A percentile compares a stretch with the other conserved stretches of the same genome.
Conservation (phyloP, 495 filamentous ascomycete genomes). For the Lasiosphaeriaceae sp. region DNA sequence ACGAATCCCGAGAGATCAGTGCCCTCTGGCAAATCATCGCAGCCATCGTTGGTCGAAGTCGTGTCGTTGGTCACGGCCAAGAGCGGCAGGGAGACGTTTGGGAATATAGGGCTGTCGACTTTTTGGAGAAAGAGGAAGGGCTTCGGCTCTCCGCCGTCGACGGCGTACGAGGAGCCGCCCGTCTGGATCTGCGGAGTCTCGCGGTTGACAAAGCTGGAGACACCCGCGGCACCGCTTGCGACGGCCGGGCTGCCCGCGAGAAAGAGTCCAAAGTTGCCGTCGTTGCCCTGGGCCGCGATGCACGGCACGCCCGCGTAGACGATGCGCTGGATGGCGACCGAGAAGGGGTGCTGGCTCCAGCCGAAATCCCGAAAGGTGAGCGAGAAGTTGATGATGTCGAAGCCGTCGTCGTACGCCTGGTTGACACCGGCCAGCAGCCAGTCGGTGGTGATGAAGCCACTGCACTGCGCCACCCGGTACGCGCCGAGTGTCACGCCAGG, state of each 20-base stretch:
- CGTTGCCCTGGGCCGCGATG: constrained; percentile 47
- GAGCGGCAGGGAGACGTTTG: constrained; percentile 36
- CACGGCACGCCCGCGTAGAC: constrained; percentile 46
- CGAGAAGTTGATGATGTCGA: constrained; percentile 51
- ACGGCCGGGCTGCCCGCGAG: constrained; percentile 43
- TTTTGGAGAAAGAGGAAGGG: constrained; percentile 24
- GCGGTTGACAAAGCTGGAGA: constrained; percentile 45
- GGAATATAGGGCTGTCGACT: constrained; percentile 27
- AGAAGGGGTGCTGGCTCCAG: constrained; percentile 47
- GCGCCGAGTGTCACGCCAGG: constrained; percentile 48
- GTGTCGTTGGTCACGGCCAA: constrained; percentile 41
- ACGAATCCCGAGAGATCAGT: constrained; percentile 26
- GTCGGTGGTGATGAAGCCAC: constrained; percentile 36
- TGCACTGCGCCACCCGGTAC: constrained; percentile 46
- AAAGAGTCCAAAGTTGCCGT: constrained; percentile 42
- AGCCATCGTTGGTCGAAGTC: constrained; percentile 34
- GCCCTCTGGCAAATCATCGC: constrained; percentile 29
- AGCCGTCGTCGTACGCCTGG: constrained; percentile 46
- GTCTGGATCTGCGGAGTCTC: constrained; percentile 30
- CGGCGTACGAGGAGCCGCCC: constrained; percentile 22
- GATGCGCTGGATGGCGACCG: constrained; percentile 42
- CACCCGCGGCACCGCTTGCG: constrained; percentile 38
- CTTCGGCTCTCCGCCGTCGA: constrained; percentile 16
- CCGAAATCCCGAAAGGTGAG: constrained; percentile 39
- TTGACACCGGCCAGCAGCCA: constrained; percentile 46